Conservation (phyloP, 768 basidiomycete species). For the Lactarius pseudohatsudake region DNA sequence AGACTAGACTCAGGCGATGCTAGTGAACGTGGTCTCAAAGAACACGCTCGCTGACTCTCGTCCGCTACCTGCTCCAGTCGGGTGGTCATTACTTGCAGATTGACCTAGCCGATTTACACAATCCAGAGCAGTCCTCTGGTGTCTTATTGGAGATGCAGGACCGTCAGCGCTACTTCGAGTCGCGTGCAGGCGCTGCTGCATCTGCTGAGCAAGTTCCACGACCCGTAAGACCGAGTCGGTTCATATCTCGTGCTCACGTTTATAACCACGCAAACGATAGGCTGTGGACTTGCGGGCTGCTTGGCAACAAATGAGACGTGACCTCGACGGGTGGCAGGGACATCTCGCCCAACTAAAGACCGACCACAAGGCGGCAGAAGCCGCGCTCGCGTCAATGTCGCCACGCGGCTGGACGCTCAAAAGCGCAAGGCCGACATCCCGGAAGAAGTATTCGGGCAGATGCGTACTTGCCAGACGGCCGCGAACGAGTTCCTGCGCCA, state of each 20-base stretch:
- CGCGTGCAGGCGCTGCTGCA: constrained; percentile 37
- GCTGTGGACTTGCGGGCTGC: constrained; percentile 48
- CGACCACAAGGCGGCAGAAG: constrained; percentile 65
- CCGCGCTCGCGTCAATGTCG: constrained; percentile 69
- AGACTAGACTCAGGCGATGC: constrained; percentile 44
- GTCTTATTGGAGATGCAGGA: constrained; percentile 88
- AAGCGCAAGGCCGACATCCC: constrained; percentile 77
- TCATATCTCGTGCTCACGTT: constrained; percentile 4
- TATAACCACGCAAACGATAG: constrained; percentile 34
- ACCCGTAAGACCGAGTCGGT: constrained; percentile 29
- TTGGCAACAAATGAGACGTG: constrained; percentile 47
- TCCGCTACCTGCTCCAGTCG: constrained; percentile 18
- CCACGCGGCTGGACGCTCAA: constrained; percentile 65
- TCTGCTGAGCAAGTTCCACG: constrained; percentile 29
- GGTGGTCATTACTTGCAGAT: constrained; percentile 54
- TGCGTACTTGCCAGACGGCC: constrained; percentile 88
- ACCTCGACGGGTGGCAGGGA: constrained; percentile 56
- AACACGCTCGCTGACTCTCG: not conserved
- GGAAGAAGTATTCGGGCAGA: constrained; percentile 71
- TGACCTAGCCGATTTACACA: constrained; percentile 83
- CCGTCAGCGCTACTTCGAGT: constrained; percentile 80
- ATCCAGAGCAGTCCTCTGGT: constrained; percentile 60
- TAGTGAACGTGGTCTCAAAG: constrained; percentile 35
- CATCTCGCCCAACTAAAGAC: constrained; percentile 64
- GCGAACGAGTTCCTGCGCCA: constrained; percentile 96